These are phyloP conservation scores for Hypsizygus ulmarius DNA, from an alignment of 1,284 basidiomycete species.

Conservation along the genomic window DNA sequence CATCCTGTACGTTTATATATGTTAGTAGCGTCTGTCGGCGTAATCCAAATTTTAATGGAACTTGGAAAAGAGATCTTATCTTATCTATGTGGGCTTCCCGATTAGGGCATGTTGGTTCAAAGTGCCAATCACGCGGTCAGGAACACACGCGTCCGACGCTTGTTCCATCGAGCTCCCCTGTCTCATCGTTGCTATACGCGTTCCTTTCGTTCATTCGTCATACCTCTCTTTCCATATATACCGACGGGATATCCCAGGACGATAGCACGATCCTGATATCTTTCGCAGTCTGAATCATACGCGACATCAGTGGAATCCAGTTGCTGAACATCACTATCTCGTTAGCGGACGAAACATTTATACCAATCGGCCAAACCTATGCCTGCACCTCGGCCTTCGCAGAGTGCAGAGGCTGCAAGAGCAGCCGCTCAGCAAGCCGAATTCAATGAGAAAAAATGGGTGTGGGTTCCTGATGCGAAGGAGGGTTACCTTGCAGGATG, in stretches of 20 bases:
- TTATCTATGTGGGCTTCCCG: conserved; percentile 6
- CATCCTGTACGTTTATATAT: too few species aligned
- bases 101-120: conserved; percentile 14
- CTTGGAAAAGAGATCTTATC: not conserved
- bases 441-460: conserved; percentile 97
- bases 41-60: too few species aligned
- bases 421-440: conserved; percentile 89
- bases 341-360: not conserved
- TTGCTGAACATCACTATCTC: not conserved
- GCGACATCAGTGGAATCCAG: not conserved
- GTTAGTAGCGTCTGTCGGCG: too few species aligned
- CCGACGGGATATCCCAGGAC: not conserved
- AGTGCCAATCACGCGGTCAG: conserved; percentile 12
- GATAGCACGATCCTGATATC: conserved; percentile 8
- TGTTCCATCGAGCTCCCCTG: conserved; percentile 4
- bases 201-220: conserved; percentile 5
- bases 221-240: conserved; percentile 1
- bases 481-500: conserved; percentile 91
- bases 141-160: conserved; percentile 13
- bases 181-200: conserved; percentile 15
- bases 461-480: conserved; percentile 89
- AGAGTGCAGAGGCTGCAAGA: conserved; percentile 68
- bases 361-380: conserved; percentile 17
- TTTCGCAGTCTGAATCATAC: not conserved
- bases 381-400: conserved; percentile 40